These are phyloP conservation scores for Fusarium paranaense DNA, from an alignment of 2,329 filamentous ascomycete genomes.

Conservation along the genomic window DNA sequence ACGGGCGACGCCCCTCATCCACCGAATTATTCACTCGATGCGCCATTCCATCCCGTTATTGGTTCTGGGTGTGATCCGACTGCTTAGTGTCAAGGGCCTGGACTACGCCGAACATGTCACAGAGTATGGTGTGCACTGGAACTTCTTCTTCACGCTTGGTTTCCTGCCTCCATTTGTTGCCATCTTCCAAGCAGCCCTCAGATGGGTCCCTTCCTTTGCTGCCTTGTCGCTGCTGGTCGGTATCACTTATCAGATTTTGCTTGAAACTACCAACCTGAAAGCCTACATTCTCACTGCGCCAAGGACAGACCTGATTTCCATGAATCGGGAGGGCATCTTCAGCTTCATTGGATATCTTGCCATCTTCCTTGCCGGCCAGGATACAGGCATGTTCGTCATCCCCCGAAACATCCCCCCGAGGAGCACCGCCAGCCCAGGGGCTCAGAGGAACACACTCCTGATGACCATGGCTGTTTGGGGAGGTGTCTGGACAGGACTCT, in stretches of 20 bases:
- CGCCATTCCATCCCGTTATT: constrained; percentile 88
- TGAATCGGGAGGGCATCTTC: constrained; percentile 96
- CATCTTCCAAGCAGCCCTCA: constrained; percentile 78
- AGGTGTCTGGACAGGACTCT: constrained; percentile 76
- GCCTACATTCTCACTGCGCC: constrained; percentile 86
- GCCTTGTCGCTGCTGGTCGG: constrained; percentile 77
- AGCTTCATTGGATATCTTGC: constrained; percentile 94
- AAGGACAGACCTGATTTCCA: constrained; percentile 81
- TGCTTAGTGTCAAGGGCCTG: constrained; percentile 91
- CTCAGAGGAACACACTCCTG: constrained; percentile 69
- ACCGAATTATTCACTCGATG: constrained; percentile 73
- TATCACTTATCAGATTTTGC: constrained; percentile 76
- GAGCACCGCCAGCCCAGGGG: constrained; percentile 54
- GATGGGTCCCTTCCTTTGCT: constrained; percentile 80
- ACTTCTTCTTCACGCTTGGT: constrained; percentile 97
- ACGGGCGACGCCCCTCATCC: constrained; percentile 60
- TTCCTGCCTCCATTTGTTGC: constrained; percentile 91
- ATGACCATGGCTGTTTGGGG: constrained; percentile 74
- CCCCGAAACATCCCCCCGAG: constrained; percentile 65
- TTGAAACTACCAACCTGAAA: constrained; percentile 84
- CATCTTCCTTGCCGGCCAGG: constrained; percentile 92
- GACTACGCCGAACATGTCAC: constrained; percentile 98
- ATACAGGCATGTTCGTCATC: constrained; percentile 82
- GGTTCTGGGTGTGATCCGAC: constrained; percentile 80
- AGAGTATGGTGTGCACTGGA: constrained; percentile 99